Conservation (phyloP, 257 asterid genomes). For the Craterostigma plantagineum region DNA sequence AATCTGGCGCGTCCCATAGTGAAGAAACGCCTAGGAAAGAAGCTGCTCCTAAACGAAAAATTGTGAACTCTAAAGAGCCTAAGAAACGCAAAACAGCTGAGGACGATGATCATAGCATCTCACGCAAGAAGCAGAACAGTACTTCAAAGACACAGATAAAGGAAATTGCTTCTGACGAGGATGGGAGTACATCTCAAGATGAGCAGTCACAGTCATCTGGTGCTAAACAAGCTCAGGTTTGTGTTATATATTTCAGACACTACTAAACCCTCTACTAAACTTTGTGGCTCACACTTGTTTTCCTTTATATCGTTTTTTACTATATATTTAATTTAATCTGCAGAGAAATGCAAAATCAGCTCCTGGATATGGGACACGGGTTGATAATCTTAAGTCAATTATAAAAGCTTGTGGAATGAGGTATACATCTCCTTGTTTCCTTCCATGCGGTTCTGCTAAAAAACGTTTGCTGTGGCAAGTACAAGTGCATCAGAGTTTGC, state of each 20-base stretch:
- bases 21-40: conserved; percentile 26
- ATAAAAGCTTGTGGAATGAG: conserved; percentile 97
- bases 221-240: conserved; percentile 37
- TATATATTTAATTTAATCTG: conserved; percentile 12
- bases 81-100: conserved; percentile 47
- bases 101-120: conserved; percentile 19
- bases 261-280: conserved; percentile 4
- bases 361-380: conserved; percentile 52
- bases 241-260: conserved; percentile 7
- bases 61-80: conserved; percentile 26
- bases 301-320: conserved; percentile 6
- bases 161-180: conserved; percentile 26
- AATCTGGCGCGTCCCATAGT: conserved; percentile 16
- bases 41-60: conserved; percentile 20
- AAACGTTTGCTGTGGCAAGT: background rate
- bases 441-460: background rate
- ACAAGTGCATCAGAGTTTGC: background rate
- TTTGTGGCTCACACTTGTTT: conserved; percentile 4
- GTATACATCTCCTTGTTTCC: conserved; percentile 18
- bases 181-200: conserved; percentile 44
- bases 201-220: conserved; percentile 32
- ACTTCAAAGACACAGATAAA: conserved; percentile 25
- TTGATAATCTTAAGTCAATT: conserved; percentile 71
- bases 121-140: conserved; percentile 37
- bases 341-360: conserved; percentile 52